Evolutionary conservation across 176 grass and related monocot species (phyloP), one percentile per base, ranked within the genome.

Genomic region (Calamus simplicifolius): DNA sequence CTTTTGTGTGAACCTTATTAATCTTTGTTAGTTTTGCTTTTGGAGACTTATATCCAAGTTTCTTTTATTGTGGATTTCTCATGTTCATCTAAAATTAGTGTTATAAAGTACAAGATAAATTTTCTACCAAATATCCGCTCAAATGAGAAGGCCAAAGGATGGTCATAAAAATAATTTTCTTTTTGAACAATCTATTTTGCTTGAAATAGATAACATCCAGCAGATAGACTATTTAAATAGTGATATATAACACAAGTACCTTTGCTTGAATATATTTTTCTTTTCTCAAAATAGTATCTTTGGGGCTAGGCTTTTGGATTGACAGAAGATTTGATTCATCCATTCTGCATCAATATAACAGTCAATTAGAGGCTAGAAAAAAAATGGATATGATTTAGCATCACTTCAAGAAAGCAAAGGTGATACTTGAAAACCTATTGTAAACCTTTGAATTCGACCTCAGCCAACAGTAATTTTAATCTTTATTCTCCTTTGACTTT

Each of bases 261-360:
- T 97, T 97, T 51, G 72, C 57, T 88, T 91, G 87, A 67, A 97
- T 97, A 69, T 82, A 97, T 74, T 83, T 85, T 70, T 97, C 92
- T 59, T 97, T 97, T 89, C 72, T 97, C 63, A 78, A 72, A 73
- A 91, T 79, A 64, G 78, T 67, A 72, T 97, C 83, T 16, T 70
- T 91, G 27, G 87, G 77, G 50, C 84, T 82, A 73, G 92, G 87
- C 60, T 97, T 97, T 66, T 85, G 75, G 59, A 91, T 82, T 58
- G 82, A 76, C 62, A 67, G 73, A 71, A 72, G 69, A 64, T 66
- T 75, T 72, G 75, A 78, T 59, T 80, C 73, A 51, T 85, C 69
- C 50, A 72, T 85, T 69, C 87, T 97, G 80, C 53, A 75, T 61
- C 54, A 69, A 82, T 43, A 35, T 18, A 64, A 13, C 10, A 43